These are phyloP conservation scores for Vitis labrusca DNA, from an alignment of 164 flowering plant genomes.

Conservation along the genomic window DNA sequence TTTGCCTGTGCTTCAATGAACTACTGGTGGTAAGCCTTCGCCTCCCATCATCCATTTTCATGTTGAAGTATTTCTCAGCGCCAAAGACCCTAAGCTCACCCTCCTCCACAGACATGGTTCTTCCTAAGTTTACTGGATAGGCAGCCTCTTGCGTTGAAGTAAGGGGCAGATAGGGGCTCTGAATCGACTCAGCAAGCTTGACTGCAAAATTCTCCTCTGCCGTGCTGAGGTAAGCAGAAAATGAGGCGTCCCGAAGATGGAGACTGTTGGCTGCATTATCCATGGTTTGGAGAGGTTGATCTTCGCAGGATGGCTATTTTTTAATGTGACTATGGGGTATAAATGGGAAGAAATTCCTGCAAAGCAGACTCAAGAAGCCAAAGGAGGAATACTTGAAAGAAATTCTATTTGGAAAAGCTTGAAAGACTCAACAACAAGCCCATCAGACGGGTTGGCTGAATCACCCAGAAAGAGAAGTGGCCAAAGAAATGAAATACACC, in stretches of 20 bases:
- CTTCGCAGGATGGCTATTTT: background rate
- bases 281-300: conserved; percentile 6
- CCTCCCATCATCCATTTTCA: conserved; percentile 25
- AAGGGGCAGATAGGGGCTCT: conserved; percentile 7
- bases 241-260: conserved; percentile 36
- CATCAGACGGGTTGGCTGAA: background rate
- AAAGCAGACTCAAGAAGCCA: background rate
- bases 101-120: conserved; percentile 18
- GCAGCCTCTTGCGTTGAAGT: conserved; percentile 16
- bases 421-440: background rate
- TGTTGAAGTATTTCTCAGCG: conserved; percentile 59
- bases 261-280: conserved; percentile 11
- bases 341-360: background rate
- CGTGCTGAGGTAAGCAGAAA: conserved; percentile 36
- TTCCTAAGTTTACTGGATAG: conserved; percentile 2
- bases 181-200: conserved; percentile 21
- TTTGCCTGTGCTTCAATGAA: background rate
- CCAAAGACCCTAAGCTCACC: conserved; percentile 47
- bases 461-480: too few species aligned
- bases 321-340: conserved; percentile 3
- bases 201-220: conserved; percentile 23
- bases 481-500: too few species aligned
- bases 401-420: background rate
- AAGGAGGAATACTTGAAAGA: background rate
- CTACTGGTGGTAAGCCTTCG: background rate